Evolutionary conservation across 805 yeast species (phyloP), one percentile per base, ranked within the genome.

Genomic region (Yamadazyma nakazawae): DNA sequence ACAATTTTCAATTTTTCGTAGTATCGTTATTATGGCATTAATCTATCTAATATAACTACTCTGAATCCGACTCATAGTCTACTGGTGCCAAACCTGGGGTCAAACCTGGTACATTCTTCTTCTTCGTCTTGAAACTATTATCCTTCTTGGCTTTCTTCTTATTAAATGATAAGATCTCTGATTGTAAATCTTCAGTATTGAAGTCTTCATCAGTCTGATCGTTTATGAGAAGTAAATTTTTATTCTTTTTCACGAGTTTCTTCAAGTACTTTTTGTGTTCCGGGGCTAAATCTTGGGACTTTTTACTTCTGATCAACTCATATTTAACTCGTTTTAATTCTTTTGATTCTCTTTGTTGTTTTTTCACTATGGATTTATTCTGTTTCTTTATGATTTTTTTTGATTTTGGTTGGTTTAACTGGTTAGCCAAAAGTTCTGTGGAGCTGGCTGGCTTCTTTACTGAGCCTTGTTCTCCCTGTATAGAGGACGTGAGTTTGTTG

Each of bases 31-130:
- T 28, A 13, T 28, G 32, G 32, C 32, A 28, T 12, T 28, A 28
- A 3, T 5, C 11, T 28, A 28, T 28, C 19, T n/a, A 24, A 3
- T 17, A 37, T 26, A 13, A 37, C 35, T 40, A 42, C 16, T 42
- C 39, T 5, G 60, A 58, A 37, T 62, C 67, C 7, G 59, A 54
- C 26, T 80, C 82, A 37, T 79, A 76, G 31, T 82, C 91, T 19
- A 87, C 90, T 28, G 94, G 94, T 1, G 94, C 95, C 63, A 87
- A 74, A 51, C 95, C 95, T 0, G 94, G 95, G 0, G 95, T 87
- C 46, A 87, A 71, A 24, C 94, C 92, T 35, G 87, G 78, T 50
- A 67, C 66, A 42, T 67, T 64, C 47, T 71, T 62, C 43, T 76
- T 61, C 37, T 24, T 36, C 14, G 46, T 41, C 57, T 73, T 75